Evolutionary conservation across 371 early-diverging fungal genomes (phyloP), one percentile per base, ranked within the genome.

Genomic region (Apophysomyces ossiformis): DNA sequence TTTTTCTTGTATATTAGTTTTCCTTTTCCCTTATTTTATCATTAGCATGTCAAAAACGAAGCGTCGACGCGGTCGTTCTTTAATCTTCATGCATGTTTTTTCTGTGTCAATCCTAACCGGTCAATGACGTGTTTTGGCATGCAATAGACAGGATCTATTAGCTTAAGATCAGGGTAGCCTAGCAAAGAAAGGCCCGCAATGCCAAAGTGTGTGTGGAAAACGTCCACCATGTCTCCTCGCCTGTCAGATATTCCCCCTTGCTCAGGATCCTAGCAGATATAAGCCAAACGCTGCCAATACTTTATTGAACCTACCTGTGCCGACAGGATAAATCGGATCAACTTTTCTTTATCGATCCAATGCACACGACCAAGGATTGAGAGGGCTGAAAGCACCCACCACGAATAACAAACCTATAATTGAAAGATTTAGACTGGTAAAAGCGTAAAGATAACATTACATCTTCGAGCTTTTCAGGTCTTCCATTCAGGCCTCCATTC

Each of bases 151-250:
- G 98, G 95, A 73, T 98, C 92, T 1, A 98, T 92, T 0, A 72
- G 67, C 35, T 88, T 85, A 45, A 95, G 77, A 2, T 86, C 90
- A 5, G 86, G 83, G 74, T 92, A 92, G 0, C 93, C 94, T 15
- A 95, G 77, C 61, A 98, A 70, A n/a, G 96, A 93, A 45, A 98
- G 81, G 1, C 90, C 96, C 7, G 94, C 89, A 38, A 99, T 78
- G 18, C 99, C 98, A 90, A 98, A 99, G 37, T 93, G 70, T 0
- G 99, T 98, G 75, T 99, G 99, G 74, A 95, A 99, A 1, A 99
- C 94, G 79, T 99, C 99, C 0, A 95, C 89, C 72, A 93, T 82
- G 70, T 99, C 92, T 4, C 94, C 97, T 13, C 93, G 94, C 26
- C 98, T 85, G 84, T 99, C 99, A 9, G 97, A 89, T 66, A 99